These are phyloP conservation scores for Fusarium tjaetaba DNA, from an alignment of 2,329 filamentous ascomycete genomes.

Conservation along the genomic window DNA sequence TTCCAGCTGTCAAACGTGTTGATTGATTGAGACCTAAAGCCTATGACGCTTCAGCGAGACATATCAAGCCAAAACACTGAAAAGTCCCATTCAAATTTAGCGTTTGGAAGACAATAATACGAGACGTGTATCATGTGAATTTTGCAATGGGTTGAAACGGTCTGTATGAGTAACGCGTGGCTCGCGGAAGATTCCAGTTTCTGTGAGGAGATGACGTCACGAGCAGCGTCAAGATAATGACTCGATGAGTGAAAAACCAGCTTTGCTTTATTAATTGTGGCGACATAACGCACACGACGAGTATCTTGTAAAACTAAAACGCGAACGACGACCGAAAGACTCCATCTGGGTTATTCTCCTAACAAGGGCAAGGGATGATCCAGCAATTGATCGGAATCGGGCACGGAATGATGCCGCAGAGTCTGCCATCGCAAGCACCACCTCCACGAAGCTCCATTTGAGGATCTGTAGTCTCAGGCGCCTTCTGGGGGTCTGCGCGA, in stretches of 20 bases:
- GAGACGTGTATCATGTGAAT: accelerated
- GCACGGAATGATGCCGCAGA: constrained; percentile 24
- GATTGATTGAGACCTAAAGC: no score
- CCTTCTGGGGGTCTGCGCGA: constrained; percentile 4
- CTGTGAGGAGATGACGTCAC: not conserved
- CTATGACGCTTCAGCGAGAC: no score
- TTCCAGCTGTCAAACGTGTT: no score
- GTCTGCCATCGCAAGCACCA: constrained; percentile 19
- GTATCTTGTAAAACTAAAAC: no score
- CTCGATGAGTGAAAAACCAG: not conserved
- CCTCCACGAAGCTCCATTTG: constrained; percentile 16
- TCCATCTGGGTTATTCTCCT: no score
- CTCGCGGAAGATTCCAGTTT: not conserved
- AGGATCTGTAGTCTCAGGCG: not conserved
- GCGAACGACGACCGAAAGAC: not conserved
- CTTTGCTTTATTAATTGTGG: not conserved
- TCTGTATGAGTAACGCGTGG: not conserved
- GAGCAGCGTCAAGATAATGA: not conserved
- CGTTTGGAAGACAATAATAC: no score
- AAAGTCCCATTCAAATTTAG: no score
- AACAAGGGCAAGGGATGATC: constrained; percentile 29
- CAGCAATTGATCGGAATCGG: constrained; percentile 27
- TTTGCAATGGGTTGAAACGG: no score
- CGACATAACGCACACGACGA: not conserved
- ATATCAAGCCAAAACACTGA: no score